Evolutionary conservation across 2,329 filamentous ascomycete species (phyloP).

Genomic region (Thelonectria olida): DNA sequence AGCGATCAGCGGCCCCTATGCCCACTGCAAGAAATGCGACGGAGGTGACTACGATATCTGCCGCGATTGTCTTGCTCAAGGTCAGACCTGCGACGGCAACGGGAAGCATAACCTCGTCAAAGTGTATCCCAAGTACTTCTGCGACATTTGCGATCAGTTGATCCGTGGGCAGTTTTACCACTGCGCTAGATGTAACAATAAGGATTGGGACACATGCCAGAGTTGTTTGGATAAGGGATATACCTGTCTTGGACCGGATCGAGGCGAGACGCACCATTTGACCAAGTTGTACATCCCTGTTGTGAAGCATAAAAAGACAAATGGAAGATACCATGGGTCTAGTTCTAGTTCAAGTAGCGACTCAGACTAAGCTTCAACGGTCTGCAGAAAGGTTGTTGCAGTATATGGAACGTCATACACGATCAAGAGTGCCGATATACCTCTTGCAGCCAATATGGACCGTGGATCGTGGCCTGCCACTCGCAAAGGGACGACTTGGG

Average conservation of each 20-base stretch:
- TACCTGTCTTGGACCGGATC: not conserved
- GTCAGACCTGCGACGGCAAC: slow-evolving; percentile 11
- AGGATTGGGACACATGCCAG: slow-evolving; percentile 26
- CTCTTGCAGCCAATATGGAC: no score
- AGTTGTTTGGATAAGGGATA: slow-evolving; percentile 16
- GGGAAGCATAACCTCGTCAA: slow-evolving; percentile 28
- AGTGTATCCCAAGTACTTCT: slow-evolving; percentile 28
- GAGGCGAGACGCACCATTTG: slow-evolving; percentile 14
- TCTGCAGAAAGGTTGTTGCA: no score
- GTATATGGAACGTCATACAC: no score
- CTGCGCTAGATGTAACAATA: slow-evolving; percentile 16
- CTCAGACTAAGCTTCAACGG: not conserved
- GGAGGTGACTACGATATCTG: slow-evolving; percentile 29
- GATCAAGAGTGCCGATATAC: no score
- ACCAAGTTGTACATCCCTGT: not conserved
- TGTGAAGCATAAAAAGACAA: not conserved
- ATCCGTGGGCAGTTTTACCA: slow-evolving; percentile 26
- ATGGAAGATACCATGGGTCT: not conserved
- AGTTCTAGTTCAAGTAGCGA: slow-evolving; percentile 8
- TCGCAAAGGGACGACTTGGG: no score
- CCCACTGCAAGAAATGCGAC: slow-evolving; percentile 29
- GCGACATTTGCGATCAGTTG: slow-evolving; percentile 17
- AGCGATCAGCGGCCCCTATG: slow-evolving; percentile 23
- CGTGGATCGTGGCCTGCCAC: no score
- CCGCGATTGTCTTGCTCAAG: slow-evolving; percentile 23